Evolutionary conservation across 371 early-diverging fungal species (phyloP).

Genomic region (Saksenaea oblongispora): DNA sequence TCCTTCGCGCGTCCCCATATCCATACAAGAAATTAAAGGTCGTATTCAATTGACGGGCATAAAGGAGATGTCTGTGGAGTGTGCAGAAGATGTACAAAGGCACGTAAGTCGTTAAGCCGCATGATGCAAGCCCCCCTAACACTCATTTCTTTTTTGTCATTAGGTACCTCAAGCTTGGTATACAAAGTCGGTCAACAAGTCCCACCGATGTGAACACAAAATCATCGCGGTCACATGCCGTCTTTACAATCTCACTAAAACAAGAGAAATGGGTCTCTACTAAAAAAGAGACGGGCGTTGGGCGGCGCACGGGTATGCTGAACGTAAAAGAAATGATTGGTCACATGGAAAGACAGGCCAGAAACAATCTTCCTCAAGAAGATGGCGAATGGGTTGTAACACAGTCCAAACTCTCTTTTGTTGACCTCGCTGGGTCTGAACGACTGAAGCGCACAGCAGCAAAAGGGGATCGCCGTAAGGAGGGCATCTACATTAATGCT

Average conservation of each 20-base stretch:
- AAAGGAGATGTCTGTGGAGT: conserved; percentile 77
- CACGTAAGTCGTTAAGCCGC: conserved; percentile 22
- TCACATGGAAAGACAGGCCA: conserved; percentile 25
- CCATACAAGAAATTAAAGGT: conserved; percentile 94
- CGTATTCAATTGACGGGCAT: conserved; percentile 89
- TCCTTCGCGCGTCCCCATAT: conserved; percentile 64
- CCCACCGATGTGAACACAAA: conserved; percentile 97
- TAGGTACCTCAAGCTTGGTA: conserved; percentile 73
- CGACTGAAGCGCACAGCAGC: conserved; percentile 95
- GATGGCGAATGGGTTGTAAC: conserved; percentile 46
- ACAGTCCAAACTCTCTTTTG: conserved; percentile 91
- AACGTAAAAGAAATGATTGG: conserved; percentile 26
- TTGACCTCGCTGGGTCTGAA: conserved; percentile 99
- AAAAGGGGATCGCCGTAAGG: conserved; percentile 92
- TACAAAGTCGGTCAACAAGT: conserved; percentile 88
- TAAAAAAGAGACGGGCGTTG: neutral
- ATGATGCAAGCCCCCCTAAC: neutral
- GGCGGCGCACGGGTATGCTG: conserved; percentile 15
- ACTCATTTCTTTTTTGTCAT: neutral
- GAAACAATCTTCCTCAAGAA: conserved; percentile 12
- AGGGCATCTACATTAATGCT: conserved; percentile 98
- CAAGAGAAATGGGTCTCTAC: conserved; percentile 42
- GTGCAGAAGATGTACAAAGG: conserved; percentile 79
- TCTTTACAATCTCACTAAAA: conserved; percentile 88
- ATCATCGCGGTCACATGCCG: conserved; percentile 97